Conservation (phyloP, 2,329 filamentous ascomycete genomes). For the Penicillium sp. region DNA sequence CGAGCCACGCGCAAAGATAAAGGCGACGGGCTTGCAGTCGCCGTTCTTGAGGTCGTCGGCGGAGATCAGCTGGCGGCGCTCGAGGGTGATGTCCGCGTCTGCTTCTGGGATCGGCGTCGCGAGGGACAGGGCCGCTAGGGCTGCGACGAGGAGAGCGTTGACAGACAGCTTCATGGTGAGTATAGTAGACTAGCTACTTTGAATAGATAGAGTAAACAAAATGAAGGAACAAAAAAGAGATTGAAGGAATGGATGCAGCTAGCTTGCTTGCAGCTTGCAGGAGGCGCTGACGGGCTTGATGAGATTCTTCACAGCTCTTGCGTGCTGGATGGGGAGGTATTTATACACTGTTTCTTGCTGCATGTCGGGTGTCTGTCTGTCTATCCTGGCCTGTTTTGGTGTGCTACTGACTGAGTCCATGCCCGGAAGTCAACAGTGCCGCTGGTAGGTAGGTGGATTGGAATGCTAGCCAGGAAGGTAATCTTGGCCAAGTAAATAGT, state of each 20-base stretch:
- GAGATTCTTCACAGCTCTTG: not conserved
- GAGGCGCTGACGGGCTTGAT: not conserved
- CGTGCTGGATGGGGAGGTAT: not conserved
- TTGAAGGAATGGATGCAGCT: not conserved
- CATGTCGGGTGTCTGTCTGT: not conserved
- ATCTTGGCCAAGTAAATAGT: not conserved
- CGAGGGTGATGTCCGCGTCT: conserved; percentile 1
- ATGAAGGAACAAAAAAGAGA: not conserved
- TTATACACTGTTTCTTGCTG: not conserved
- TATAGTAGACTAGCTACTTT: not conserved
- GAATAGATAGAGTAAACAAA: not conserved
- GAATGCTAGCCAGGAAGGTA: not conserved
- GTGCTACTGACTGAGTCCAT: no score
- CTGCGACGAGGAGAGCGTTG: conserved; percentile 20
- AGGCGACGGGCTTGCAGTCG: conserved; percentile 42
- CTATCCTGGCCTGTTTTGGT: no score
- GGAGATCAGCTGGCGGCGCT: conserved; percentile 23
- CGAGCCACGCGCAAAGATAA: conserved; percentile 49
- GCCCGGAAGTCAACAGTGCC: not conserved
- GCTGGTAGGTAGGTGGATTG: not conserved
- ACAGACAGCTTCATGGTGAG: conserved; percentile 20
- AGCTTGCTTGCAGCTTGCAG: not conserved
- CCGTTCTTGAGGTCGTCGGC: conserved; percentile 45
- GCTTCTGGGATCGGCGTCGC: conserved; percentile 21
- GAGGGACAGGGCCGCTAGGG: conserved; percentile 22